These are phyloP conservation scores for Eremomyces bilateralis DNA, from an alignment of 495 filamentous ascomycete species.

Conservation along the genomic window DNA sequence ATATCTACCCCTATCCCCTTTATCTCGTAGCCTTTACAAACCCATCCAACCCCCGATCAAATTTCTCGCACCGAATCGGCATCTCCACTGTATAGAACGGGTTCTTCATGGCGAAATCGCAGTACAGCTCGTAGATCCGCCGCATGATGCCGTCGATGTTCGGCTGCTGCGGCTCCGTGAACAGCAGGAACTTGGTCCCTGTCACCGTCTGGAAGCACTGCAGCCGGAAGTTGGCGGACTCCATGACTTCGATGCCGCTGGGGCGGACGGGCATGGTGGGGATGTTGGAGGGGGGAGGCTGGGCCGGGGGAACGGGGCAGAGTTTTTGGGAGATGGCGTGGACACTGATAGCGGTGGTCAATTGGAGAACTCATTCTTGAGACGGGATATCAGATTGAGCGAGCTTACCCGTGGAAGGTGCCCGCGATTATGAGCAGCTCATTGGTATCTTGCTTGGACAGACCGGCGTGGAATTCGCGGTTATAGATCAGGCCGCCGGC, in stretches of 20 bases:
- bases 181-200: constrained; percentile 85
- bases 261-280: constrained; percentile 28
- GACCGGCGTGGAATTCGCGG: constrained; percentile 62
- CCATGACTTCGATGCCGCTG: constrained; percentile 71
- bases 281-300: constrained; percentile 11
- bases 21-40: constrained; percentile 33
- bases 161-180: constrained; percentile 77
- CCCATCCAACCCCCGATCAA: constrained; percentile 61
- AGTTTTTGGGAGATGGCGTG: constrained; percentile 67
- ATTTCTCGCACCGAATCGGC: constrained; percentile 86
- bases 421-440: constrained; percentile 95
- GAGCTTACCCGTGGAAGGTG: constrained; percentile 59
- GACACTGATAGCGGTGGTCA: too few relatives aligned
- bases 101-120: constrained; percentile 98
- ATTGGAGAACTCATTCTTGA: too few relatives aligned
- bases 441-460: constrained; percentile 76
- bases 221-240: constrained; percentile 75
- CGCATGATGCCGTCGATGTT: constrained; percentile 65
- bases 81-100: constrained; percentile 96
- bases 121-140: constrained; percentile 82
- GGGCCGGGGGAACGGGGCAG: constrained; percentile 16
- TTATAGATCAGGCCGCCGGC: constrained; percentile 92
- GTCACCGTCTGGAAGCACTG: constrained; percentile 90
- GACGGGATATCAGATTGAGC: neutral
- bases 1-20: too few relatives aligned